Base-by-base conservation (phyloP, 2,329 filamentous ascomycete species). In the Sarocladium brachiariae region DNA sequence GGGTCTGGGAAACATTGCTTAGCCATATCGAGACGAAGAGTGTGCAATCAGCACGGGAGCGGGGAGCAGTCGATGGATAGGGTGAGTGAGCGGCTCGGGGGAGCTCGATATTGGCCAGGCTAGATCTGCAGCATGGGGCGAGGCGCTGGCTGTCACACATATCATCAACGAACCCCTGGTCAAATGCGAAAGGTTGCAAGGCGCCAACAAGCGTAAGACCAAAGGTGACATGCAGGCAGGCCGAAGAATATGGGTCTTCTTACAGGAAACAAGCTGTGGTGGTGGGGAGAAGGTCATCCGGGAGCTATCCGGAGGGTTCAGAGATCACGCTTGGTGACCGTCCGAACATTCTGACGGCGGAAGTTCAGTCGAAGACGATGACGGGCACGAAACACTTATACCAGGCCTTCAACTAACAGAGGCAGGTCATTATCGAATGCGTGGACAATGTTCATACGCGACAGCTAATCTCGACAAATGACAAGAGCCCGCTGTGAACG, bases 71-170 rank as follows among this genome's bases (percentile, higher is more conserved):
- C 43, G 43, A 33, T 14, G 25, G 21, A 33, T 30, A n/a, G 43
- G 16, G 43, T 33, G 43, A 16, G 43, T 47, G 43, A 47, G 43
- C 43, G 43, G 43, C 25, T 47, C 43, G 18, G n/a, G 27, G 43
- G 25, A 21, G 11, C 43, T 47, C n/a, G 43, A 47, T 47, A 47
- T 47, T 47, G 43, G 43, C 24, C 43, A 16, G 43, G 25, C 43
- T 47, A 18, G 43, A 47, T 47, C 43, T 47, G 43, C 43, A 47
- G 43, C 43, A 47, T 47, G 43, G 43, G 31, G 43, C 25, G n/a
- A 47, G 27, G 43, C 43, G 24, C n/a, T 47, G 43, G 25, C 25
- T 47, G 27, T 47, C 43, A 47, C 43, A 47, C 43, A 47, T 21
- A 33, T 31, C 33, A 47, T 33, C 25, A 25, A 47, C 25, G 27